Evolutionary conservation across 23 red algal species (phyloP), one percentile per base, ranked within the genome.

Genomic region (Chondrus crispus): DNA sequence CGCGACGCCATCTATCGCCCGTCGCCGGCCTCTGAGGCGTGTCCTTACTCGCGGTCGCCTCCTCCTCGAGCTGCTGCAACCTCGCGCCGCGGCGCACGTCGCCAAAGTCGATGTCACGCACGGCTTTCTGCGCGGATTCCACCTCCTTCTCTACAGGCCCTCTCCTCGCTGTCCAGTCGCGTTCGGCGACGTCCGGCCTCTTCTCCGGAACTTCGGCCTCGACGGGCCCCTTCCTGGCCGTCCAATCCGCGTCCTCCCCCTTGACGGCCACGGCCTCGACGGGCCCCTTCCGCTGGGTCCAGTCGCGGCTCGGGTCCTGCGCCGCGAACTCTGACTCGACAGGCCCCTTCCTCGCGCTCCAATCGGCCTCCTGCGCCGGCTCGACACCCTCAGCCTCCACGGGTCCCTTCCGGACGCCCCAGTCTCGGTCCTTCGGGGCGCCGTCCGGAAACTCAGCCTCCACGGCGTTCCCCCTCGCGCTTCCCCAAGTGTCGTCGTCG

Each of bases 401-500:
- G 0, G 89, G 89, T 0, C 52, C 78, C 20, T 60, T 57, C 52
- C 89, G 76, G 43, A 74, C 46, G 62, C 14, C 30, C 77, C 76
- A 92, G 66, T 92, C 48, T n/a, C n/a, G n/a, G n/a, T n/a, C n/a
- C n/a, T n/a, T n/a, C n/a, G n/a, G n/a, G n/a, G n/a, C n/a, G n/a
- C n/a, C n/a, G n/a, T 77, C 74, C 26, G 46, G 22, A 73, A 92
- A 82, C 60, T 82, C 76, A 2, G 89, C 89, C 39, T 92, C 89
- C 33, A 92, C 51, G 8, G 76, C 46, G 39, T 42, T 79, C 43
- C 75, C 51, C 49, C 89, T 71, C 30, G 89, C 89, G 30, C 39
- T 58, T 18, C 58, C 62, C 87, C 87, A 90, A n/a, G 78, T 69
- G 35, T 81, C 60, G 42, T 79, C 71, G 4, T 49, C 62, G 11